Percentiles rank a stretch among this genome's conserved stretches.
These are phyloP conservation scores for Termitomyces sp. DNA, from an alignment of 768 basidiomycete species.

Conservation along the genomic window DNA sequence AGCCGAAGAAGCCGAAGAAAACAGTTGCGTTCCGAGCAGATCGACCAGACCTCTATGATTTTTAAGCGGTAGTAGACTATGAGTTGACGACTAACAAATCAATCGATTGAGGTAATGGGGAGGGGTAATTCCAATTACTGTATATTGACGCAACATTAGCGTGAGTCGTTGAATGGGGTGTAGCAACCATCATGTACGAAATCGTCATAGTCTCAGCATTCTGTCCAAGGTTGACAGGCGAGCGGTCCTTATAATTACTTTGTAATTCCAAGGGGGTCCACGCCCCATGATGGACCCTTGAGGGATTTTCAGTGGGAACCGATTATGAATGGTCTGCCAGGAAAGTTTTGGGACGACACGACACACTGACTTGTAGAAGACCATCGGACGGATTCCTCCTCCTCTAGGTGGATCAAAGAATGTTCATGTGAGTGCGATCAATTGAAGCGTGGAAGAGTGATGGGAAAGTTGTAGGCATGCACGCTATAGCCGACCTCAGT, in stretches of 20 bases:
- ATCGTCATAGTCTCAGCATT: neutral
- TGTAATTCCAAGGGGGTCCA: neutral
- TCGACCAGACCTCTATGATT: constrained; percentile 68
- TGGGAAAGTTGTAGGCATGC: constrained; percentile 10
- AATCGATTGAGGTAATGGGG: neutral
- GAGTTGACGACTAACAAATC: neutral
- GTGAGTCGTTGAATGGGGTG: too few species aligned
- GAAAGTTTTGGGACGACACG: neutral
- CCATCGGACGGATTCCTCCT: too few species aligned
- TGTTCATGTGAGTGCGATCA: constrained; percentile 10
- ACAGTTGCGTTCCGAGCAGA: constrained; percentile 66
- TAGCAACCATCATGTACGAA: neutral
- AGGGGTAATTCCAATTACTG: too few species aligned
- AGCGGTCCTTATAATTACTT: neutral
- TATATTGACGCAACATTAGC: neutral
- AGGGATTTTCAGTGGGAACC: neutral
- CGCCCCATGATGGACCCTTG: neutral
- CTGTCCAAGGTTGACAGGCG: neutral
- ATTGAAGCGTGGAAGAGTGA: constrained; percentile 14
- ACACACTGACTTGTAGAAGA: too few species aligned
- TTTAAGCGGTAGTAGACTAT: constrained; percentile 30
- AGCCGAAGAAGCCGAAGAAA: constrained; percentile 50
- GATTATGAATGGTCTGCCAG: neutral
- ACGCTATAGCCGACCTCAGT: constrained; percentile 9
- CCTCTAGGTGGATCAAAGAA: neutral